These are phyloP conservation scores for Fusarium robinianum DNA, from an alignment of 2,329 filamentous ascomycete genomes.

Conservation along the genomic window DNA sequence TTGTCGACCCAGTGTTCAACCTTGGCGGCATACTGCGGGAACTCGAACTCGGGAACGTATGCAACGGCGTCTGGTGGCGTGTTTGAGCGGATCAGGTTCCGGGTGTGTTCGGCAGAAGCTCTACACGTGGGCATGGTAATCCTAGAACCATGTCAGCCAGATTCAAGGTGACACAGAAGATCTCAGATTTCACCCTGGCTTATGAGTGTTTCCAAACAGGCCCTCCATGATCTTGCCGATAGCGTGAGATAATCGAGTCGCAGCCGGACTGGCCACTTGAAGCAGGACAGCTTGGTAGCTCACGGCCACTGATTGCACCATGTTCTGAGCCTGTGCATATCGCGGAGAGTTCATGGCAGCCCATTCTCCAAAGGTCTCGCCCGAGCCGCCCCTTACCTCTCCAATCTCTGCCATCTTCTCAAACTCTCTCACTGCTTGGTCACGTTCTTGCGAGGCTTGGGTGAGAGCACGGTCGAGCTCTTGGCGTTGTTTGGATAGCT, in stretches of 20 bases:
- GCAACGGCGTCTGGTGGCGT: conserved; percentile 24
- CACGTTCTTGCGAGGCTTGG: conserved; percentile 16
- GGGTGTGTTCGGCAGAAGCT: conserved; percentile 20
- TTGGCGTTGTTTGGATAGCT: conserved; percentile 5
- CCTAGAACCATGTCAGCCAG: conserved; percentile 5
- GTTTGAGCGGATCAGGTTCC: conserved; percentile 13
- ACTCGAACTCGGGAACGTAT: conserved; percentile 23
- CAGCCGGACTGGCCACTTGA: conserved; percentile 13
- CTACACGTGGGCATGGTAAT: conserved; percentile 28
- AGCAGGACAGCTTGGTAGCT: conserved; percentile 14
- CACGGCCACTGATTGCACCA: conserved; percentile 13
- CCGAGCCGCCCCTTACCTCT: conserved; percentile 9
- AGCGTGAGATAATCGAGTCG: conserved; percentile 8
- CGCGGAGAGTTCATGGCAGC: conserved; percentile 20
- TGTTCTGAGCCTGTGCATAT: conserved; percentile 16
- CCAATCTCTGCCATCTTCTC: conserved; percentile 20
- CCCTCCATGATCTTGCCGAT: conserved; percentile 16
- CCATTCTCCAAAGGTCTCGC: conserved; percentile 24
- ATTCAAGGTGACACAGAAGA: fast-evolving
- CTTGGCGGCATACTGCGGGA: conserved; percentile 16
- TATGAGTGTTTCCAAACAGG: conserved; percentile 17
- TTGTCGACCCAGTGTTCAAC: conserved; percentile 27
- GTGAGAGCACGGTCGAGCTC: conserved; percentile 13
- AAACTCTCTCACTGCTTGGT: conserved; percentile 14
- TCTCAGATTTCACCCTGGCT: too few species aligned